Evolutionary conservation across 2,329 filamentous ascomycete genomes (phyloP).

Genomic region (Emydomyces testavorans): DNA sequence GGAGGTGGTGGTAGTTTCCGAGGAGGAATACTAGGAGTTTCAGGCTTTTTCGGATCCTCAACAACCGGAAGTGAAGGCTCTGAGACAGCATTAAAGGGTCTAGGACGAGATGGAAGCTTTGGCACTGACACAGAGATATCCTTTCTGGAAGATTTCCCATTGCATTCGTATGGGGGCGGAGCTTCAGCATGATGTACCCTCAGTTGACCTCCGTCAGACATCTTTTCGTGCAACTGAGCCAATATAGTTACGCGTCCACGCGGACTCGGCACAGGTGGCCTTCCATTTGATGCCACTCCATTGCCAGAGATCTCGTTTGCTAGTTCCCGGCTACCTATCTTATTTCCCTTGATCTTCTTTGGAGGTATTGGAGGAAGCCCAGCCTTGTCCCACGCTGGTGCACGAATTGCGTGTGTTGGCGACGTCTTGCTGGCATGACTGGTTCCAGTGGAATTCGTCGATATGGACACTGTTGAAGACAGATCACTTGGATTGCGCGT

Average conservation of each 20-base stretch:
- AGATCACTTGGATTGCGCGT: constrained; percentile 41
- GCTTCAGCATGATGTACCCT: neutral
- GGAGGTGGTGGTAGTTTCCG: constrained; percentile 28
- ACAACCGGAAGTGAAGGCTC: constrained; percentile 10
- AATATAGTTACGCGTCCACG: neutral
- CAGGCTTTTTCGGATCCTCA: constrained; percentile 13
- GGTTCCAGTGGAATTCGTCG: constrained; percentile 21
- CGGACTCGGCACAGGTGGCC: neutral
- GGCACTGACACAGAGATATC: neutral
- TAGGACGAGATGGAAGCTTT: constrained; percentile 15
- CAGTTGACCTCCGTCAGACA: neutral
- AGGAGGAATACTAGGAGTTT: neutral
- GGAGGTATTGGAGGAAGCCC: constrained; percentile 44
- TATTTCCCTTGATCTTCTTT: constrained; percentile 1
- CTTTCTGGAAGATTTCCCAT: neutral
- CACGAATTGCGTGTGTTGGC: constrained; percentile 29
- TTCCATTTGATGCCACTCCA: neutral
- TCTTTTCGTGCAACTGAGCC: constrained; percentile 4
- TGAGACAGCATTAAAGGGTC: constrained; percentile 12
- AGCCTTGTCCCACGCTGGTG: constrained; percentile 47
- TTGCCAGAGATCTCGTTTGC: neutral
- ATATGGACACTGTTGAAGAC: constrained; percentile 41
- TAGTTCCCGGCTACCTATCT: neutral
- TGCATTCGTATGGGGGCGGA: constrained; percentile 6
- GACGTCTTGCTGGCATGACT: neutral